Percentiles rank a stretch among this genome's conserved stretches.
Evolutionary conservation across 2,329 filamentous ascomycete species (phyloP).

Genomic region (Pseudocercospora crystallina): DNA sequence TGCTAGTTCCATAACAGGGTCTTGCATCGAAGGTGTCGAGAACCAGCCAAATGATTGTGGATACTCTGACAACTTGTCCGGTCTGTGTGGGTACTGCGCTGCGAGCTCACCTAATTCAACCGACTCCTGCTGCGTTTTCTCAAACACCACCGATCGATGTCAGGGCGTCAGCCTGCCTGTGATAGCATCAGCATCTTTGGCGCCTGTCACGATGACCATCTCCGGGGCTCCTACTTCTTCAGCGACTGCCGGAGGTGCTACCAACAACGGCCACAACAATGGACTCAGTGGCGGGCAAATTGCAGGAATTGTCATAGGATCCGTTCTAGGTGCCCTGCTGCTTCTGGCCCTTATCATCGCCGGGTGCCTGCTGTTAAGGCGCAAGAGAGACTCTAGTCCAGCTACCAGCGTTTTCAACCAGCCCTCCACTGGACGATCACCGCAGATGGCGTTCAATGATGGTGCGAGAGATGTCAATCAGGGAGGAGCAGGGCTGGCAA

Average conservation of each 20-base stretch:
- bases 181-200: slow-evolving; percentile 59
- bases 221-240: slow-evolving; percentile 47
- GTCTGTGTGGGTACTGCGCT: slow-evolving; percentile 84
- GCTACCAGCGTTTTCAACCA: slow-evolving; percentile 83
- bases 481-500: slow-evolving; percentile 60
- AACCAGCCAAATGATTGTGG: slow-evolving; percentile 91
- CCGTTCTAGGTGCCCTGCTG: slow-evolving; percentile 68
- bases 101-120: slow-evolving; percentile 85
- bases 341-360: slow-evolving; percentile 64
- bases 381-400: slow-evolving; percentile 59
- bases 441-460: slow-evolving; percentile 45
- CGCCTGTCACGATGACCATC: slow-evolving; percentile 62
- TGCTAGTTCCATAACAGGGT: slow-evolving; percentile 70
- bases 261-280: slow-evolving; percentile 56
- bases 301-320: slow-evolving; percentile 85
- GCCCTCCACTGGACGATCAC: slow-evolving; percentile 62
- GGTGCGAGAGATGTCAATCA: slow-evolving; percentile 35
- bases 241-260: slow-evolving; percentile 28
- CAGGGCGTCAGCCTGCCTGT: slow-evolving; percentile 71
- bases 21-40: slow-evolving; percentile 70
- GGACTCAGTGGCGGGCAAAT: slow-evolving; percentile 79
- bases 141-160: slow-evolving; percentile 73
- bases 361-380: slow-evolving; percentile 59
- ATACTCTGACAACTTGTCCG: slow-evolving; percentile 67
- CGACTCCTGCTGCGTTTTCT: slow-evolving; percentile 89